Evolutionary conservation across 139 green algal species (phyloP), one percentile per base, ranked within the genome.

Genomic region (Asterochloris sp.): DNA sequence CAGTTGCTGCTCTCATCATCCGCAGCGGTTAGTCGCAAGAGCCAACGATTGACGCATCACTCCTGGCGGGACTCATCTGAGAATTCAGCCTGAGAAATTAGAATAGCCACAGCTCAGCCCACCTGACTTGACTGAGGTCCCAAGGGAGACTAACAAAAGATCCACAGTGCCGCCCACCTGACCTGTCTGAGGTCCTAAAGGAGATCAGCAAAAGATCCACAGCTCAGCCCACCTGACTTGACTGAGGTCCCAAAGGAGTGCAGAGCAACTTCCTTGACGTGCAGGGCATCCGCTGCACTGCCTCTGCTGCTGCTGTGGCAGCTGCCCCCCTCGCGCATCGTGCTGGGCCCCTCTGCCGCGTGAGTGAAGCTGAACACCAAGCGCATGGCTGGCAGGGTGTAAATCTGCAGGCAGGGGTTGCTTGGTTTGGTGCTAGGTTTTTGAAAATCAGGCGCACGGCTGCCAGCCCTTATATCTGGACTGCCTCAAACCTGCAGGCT

Each of bases 351-450:
- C n/a, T 85, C 83, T 26, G 82, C 74, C 66, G 90, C 71, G 28
- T 74, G 73, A 29, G 10, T 69, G 69, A 73, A 84, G 17, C 61
- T 28, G 69, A 89, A 92, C 68, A 91, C 82, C 12, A 83, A 80
- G 23, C 62, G 27, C 85, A 93, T 90, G 61, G 13, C 60, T 1
- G 92, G 92, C 81, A 95, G 84, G 0, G 73, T 28, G 80, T 89
- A 95, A 13, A 91, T 62, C 80, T 93, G 81, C 64, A 94, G 73
- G 69, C 69, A 79, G 21, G 38, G 38, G 38, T 2, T 54, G 91
- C 66, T 67, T 80, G 14, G 69, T 74, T 24, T 78, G 47, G 79
- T 74, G 83, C 38, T 54, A 54, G 38, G 38, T 2, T 2, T 54
- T 54, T 6, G 6, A 54, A 54, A 54, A 6, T 10, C n/a, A n/a